These are phyloP conservation scores for Cerrena zonata DNA, from an alignment of 1,284 basidiomycete genomes.

Conservation along the genomic window DNA sequence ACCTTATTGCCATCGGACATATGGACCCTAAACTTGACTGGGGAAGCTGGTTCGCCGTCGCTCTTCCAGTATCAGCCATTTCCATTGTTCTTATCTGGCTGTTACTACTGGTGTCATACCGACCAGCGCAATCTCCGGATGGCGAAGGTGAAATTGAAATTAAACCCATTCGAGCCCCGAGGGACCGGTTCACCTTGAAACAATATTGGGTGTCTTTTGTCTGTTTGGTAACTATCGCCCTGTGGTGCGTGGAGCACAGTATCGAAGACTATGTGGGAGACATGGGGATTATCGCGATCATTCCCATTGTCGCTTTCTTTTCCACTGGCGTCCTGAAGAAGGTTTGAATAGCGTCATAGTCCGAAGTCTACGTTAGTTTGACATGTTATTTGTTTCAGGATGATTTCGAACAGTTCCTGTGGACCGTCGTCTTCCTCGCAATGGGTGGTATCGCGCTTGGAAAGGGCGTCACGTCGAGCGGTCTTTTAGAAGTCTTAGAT, in stretches of 20 bases:
- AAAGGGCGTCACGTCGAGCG: slow-evolving; percentile 88
- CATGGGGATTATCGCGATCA: slow-evolving; percentile 95
- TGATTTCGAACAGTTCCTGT: slow-evolving; percentile 91
- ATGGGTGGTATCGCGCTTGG: slow-evolving; percentile 98
- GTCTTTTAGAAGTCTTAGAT: slow-evolving; percentile 79
- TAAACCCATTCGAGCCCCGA: slow-evolving; percentile 74
- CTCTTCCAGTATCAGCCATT: slow-evolving; percentile 82
- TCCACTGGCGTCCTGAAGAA: slow-evolving; percentile 91
- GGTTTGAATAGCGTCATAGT: slow-evolving; percentile 40
- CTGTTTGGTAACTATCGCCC: slow-evolving; percentile 78
- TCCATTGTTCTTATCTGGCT: slow-evolving; percentile 90
- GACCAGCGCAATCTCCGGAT: slow-evolving; percentile 60
- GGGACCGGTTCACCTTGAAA: slow-evolving; percentile 73
- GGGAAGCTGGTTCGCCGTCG: slow-evolving; percentile 91
- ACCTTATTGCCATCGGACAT: slow-evolving; percentile 83
- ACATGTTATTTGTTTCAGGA: slow-evolving; percentile 45
- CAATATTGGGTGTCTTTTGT: slow-evolving; percentile 90
- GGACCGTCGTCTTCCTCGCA: slow-evolving; percentile 92
- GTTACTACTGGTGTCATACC: slow-evolving; percentile 81
- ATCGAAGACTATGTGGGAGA: slow-evolving; percentile 83
- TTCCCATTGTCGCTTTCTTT: slow-evolving; percentile 93
- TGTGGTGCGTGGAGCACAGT: slow-evolving; percentile 88
- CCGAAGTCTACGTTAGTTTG: not conserved
- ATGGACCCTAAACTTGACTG: slow-evolving; percentile 90
- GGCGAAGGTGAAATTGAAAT: slow-evolving; percentile 80